phyloP scores from a whole-genome alignment of 176 grass and related monocot species.

The Ampelocalamus luodianensis region DNA sequence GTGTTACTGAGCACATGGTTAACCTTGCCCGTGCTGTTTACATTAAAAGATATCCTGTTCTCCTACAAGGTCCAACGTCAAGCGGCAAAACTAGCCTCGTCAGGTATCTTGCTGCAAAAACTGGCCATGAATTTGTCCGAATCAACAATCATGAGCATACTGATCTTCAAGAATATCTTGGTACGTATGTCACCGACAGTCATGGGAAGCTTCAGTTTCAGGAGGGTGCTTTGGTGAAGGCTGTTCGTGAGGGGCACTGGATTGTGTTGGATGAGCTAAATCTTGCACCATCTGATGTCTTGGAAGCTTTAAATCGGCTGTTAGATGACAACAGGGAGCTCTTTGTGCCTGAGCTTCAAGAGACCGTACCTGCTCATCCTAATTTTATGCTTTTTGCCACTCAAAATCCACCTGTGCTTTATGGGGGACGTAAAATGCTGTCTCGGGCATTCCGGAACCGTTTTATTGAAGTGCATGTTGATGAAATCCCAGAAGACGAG shows the following conservation, averaged over 20 bases:
- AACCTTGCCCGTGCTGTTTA: constrained; percentile 92
- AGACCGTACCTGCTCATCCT: constrained; percentile 82
- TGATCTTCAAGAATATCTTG: constrained; percentile 98
- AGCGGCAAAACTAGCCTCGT: constrained; percentile 98
- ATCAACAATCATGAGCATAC: constrained; percentile 99
- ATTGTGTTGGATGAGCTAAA: constrained; percentile 98
- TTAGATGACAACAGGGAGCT: constrained; percentile 98
- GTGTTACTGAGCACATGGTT: constrained; percentile 80
- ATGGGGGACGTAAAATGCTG: constrained; percentile 90
- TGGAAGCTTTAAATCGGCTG: constrained; percentile 93
- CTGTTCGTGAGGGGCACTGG: constrained; percentile 91
- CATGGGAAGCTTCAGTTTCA: constrained; percentile 84
- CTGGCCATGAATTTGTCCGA: constrained; percentile 87
- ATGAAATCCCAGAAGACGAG: constrained; percentile 95
- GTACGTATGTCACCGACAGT: constrained; percentile 76
- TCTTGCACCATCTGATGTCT: constrained; percentile 96
- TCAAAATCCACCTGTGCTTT: constrained; percentile 91
- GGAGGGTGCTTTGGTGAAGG: constrained; percentile 95
- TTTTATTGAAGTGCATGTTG: constrained; percentile 93
- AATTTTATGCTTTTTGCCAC: constrained; percentile 97
- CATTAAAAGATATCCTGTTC: constrained; percentile 87
- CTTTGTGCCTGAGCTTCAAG: constrained; percentile 92
- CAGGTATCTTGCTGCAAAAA: constrained; percentile 80
- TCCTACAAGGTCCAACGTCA: constrained; percentile 94
- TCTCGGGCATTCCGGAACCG: constrained; percentile 96